Evolutionary conservation across 352 stramenopile species (phyloP).

Genomic region (Globisporangium iwayamae): DNA sequence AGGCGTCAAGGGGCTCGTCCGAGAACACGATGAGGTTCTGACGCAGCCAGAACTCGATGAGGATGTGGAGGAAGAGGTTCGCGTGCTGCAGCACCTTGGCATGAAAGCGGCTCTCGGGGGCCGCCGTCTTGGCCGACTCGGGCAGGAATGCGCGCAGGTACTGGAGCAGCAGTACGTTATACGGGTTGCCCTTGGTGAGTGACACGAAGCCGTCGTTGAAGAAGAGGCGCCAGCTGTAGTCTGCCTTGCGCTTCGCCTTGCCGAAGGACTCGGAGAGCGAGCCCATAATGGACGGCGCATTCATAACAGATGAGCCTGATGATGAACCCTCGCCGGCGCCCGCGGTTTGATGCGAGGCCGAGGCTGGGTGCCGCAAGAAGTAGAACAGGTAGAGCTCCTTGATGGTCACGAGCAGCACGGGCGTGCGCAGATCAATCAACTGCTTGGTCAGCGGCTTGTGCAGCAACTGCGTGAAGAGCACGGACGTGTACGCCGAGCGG

Average conservation of each 20-base stretch:
- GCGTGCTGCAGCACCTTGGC: conserved; percentile 73
- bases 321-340: neutral
- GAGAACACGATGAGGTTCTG: conserved; percentile 86
- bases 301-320: neutral
- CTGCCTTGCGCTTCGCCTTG: conserved; percentile 42
- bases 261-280: conserved; percentile 52
- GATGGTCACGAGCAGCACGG: conserved; percentile 80
- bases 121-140: conserved; percentile 46
- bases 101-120: conserved; percentile 61
- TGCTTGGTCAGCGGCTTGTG: conserved; percentile 81
- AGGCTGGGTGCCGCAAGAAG: conserved; percentile 75
- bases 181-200: conserved; percentile 71
- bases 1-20: conserved; percentile 33
- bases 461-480: conserved; percentile 80
- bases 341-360: conserved; percentile 59
- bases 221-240: conserved; percentile 74
- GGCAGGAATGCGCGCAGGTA: conserved; percentile 81
- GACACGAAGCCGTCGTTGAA: conserved; percentile 57
- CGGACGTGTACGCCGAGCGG: conserved; percentile 54
- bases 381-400: conserved; percentile 85
- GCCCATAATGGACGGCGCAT: conserved; percentile 32
- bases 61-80: conserved; percentile 79
- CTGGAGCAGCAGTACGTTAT: conserved; percentile 81
- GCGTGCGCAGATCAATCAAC: conserved; percentile 64
- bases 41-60: conserved; percentile 88